Percentiles rank a stretch among this genome's conserved stretches.
Evolutionary conservation across 2,329 filamentous ascomycete species (phyloP).

Genomic region (Helotiales sp.): DNA sequence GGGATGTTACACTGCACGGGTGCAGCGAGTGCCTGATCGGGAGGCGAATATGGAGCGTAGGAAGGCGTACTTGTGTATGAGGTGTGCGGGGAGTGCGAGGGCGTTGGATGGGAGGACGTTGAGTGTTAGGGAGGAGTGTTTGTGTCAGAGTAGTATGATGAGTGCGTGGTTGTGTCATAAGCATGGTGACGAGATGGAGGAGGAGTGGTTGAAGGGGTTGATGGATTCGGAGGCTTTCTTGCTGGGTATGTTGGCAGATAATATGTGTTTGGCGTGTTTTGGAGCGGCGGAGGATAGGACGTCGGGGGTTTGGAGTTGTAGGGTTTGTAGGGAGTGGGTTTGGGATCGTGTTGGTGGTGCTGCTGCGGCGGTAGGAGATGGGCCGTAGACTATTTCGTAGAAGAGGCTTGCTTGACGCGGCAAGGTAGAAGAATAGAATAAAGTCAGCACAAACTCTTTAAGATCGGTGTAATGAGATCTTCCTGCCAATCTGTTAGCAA

Average conservation of each 20-base stretch:
- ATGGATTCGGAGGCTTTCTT: neutral
- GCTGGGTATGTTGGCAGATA: neutral
- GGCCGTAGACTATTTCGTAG: too few relatives aligned
- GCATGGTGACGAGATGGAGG: neutral
- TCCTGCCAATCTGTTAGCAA: too few relatives aligned
- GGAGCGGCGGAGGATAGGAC: neutral
- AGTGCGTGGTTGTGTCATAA: neutral
- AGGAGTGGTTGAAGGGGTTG: neutral
- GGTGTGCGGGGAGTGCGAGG: neutral
- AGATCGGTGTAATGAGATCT: too few relatives aligned
- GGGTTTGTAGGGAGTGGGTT: slow-evolving; percentile 8
- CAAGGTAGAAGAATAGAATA: too few relatives aligned
- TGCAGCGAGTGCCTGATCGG: neutral
- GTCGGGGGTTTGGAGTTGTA: neutral
- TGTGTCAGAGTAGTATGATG: neutral
- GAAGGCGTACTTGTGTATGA: neutral
- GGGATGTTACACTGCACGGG: neutral
- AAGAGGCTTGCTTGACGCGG: too few relatives aligned
- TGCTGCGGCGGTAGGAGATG: neutral
- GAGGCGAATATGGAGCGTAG: neutral
- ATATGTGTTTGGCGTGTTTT: neutral
- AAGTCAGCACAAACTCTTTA: too few relatives aligned
- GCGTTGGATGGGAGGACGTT: neutral
- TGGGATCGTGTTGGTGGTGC: too few relatives aligned
- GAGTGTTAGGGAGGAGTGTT: neutral